Base-by-base conservation (phyloP, 148 eudicot genomes). In the Camellia sinensis region DNA sequence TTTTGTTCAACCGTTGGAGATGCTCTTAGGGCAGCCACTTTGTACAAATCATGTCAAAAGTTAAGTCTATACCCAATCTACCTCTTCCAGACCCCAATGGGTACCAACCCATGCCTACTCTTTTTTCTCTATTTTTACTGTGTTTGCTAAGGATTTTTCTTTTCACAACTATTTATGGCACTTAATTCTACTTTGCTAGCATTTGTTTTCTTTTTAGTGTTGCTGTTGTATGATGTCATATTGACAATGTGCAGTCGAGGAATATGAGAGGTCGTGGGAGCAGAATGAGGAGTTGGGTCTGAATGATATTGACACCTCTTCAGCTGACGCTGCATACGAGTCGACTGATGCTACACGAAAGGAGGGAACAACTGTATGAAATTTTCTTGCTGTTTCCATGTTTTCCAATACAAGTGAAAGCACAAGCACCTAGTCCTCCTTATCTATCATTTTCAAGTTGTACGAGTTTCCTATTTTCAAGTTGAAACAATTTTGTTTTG, bases 271-370 rank as follows among this genome's bases (percentile, higher is more conserved):
- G 83, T 89, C 91, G 56, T 93, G 91, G 92, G 98, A 96, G 77
- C 98, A 96, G 81, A 96, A 96, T n/a, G 99, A 96, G 87, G 99
- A 96, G 67, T 80, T 91, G 76, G 99, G 99, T 19, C 83, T 96
- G 62, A 96, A 96, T 79, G 98, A 96, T 75, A 96, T 96, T 87
- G 97, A 96, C 87, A 93, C 99, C 57, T 89, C 97, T 70, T 80
- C 92, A 2, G 99, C 98, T 43, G 98, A 93, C 82, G 98, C 83
- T 77, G 99, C 97, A 46, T 93, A 96, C 79, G 50, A 37, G 59
- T 57, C 86, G 74, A 78, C 68, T 37, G 71, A 70, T 70, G 66
- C 18, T 19, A 44, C 71, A 0, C 13, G 19, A 21, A 44, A 76
- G 70, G 71, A 69, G 63, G 67, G 11, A 14, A 65, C 74, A 22